Percentiles rank a stretch among this genome's conserved stretches.
These are phyloP conservation scores for Grifola frondosa DNA, from an alignment of 1,284 basidiomycete genomes.

Conservation along the genomic window DNA sequence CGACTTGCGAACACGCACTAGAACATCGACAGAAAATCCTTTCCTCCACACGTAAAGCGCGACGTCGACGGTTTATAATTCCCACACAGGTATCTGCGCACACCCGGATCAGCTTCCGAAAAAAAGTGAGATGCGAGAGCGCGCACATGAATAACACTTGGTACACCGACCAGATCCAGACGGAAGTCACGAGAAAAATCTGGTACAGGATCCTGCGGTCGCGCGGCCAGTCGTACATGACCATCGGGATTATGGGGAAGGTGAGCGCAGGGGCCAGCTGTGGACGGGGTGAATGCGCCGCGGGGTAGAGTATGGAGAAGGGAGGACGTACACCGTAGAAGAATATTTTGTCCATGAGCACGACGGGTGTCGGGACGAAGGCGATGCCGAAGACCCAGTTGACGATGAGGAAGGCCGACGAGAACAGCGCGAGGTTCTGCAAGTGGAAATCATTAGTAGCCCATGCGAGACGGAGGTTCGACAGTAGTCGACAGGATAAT, in stretches of 20 bases:
- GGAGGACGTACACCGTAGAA: constrained; percentile 53
- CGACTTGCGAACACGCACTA: constrained; percentile 50
- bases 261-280: constrained; percentile 43
- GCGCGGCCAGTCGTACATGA: constrained; percentile 70
- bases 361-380: constrained; percentile 49
- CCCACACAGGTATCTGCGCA: constrained; percentile 53
- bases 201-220: constrained; percentile 63
- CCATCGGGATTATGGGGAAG: constrained; percentile 47
- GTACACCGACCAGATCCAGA: constrained; percentile 56
- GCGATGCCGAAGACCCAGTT: constrained; percentile 68
- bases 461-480: too few species aligned
- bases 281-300: too few species aligned
- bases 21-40: constrained; percentile 63
- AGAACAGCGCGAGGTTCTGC: constrained; percentile 61
- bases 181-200: constrained; percentile 47
- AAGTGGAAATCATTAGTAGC: too few species aligned
- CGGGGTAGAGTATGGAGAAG: neutral
- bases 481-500: too few species aligned
- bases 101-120: constrained; percentile 2
- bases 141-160: constrained; percentile 59
- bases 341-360: constrained; percentile 56
- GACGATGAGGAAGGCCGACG: constrained; percentile 61
- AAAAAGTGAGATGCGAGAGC: neutral
- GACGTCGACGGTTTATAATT: constrained; percentile 40
- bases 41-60: constrained; percentile 40